Base-by-base conservation (phyloP, 2,329 filamentous ascomycete species). In the Neofusicoccum ribis region DNA sequence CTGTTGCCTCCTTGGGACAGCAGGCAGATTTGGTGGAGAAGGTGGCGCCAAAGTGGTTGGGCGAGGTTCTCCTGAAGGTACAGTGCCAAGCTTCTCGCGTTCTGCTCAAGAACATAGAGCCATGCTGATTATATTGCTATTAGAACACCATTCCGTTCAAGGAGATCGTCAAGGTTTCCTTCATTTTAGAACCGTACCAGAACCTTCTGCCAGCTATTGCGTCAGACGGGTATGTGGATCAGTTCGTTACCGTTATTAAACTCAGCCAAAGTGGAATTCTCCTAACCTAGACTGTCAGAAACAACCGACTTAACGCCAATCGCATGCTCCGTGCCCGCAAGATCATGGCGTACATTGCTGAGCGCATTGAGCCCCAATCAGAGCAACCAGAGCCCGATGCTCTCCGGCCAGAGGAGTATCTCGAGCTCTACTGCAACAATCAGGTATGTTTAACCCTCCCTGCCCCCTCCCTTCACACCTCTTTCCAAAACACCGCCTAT, bases 261-360 rank as follows among this genome's bases (percentile, higher is more conserved):
- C n/a, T 3, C 4, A 4, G 23, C 20, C 20, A 9, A 20, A 11
- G 17, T 14, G 5, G 52, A 27, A 36, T 15, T 27, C 36, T 31
- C 6, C 39, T 59, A 20, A 59, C 23, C 1, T 20, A 17, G 3
- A 36, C 51, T 8, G 9, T 8, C 27, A 86, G 89, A 61, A 96
- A 94, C 76, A 94, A 93, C 69, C 89, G 95, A 27, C 84, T 99
- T 60, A 99, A 98, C 75, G 95, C 95, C 11, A 99, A 98, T 74
- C 88, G 94, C 64, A 98, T 99, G 95, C 84, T 99, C 59, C 87
- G 95, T 52, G 92, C 96, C 3, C 94, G 92, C 80, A 99, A 99
- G 82, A 95, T 99, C 23, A 80, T 98, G 65, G 88, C 89, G 0
- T 99, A 99, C 72, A 88, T 99, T 17, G 92, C 93, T 1, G 95